Base-by-base conservation (phyloP, 106 monocot species). In the Dactylorhiza incarnata region DNA sequence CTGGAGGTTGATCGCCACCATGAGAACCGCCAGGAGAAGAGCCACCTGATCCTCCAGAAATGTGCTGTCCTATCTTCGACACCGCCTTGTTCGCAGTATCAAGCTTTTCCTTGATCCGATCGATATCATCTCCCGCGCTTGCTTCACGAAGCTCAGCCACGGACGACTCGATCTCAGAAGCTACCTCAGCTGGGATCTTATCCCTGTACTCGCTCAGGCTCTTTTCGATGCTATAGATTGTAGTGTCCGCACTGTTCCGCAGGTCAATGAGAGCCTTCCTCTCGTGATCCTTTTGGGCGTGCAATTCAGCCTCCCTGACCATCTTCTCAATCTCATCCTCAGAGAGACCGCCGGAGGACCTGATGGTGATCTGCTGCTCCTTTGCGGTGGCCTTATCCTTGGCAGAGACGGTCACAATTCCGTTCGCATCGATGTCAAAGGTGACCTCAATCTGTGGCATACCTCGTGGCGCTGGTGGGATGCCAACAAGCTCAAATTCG, bases 371-470 rank as follows among this genome's bases (percentile, higher is more conserved):
- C 61, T 90, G 82, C 46, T 87, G 87, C 74, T 90, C 90, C 73
- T 90, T 90, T n/a, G 83, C 79, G 0, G 90, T 87, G 6, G 87
- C 71, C 78, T 87, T 90, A 70, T 90, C 90, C 53, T 90, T 90
- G 0, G 90, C 90, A 45, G 90, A 87, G 49, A 90, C 87, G 0
- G 75, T 87, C 11, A 90, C 90, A 4, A 87, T 90, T 55, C 90
- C 90, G 68, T 90, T 90, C 16, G 90, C 90, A 76, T 90, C 90
- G 9, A 90, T 90, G 62, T 87, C 90, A 22, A 90, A 90, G 47
- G 90, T 87, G 10, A 90, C 90, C 75, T 90, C 90, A 13, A 87
- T 81, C 73, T 90, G 90, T 0, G 90, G 90, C 84, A 90, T 46
- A 68, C 90, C 90, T 54, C 90, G 71, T 0, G 90, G 87, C 4